Percentiles rank a stretch among this genome's conserved stretches.
Evolutionary conservation across 2,329 filamentous ascomycete species (phyloP).

Genomic region (Tolypocladium inflatum): DNA sequence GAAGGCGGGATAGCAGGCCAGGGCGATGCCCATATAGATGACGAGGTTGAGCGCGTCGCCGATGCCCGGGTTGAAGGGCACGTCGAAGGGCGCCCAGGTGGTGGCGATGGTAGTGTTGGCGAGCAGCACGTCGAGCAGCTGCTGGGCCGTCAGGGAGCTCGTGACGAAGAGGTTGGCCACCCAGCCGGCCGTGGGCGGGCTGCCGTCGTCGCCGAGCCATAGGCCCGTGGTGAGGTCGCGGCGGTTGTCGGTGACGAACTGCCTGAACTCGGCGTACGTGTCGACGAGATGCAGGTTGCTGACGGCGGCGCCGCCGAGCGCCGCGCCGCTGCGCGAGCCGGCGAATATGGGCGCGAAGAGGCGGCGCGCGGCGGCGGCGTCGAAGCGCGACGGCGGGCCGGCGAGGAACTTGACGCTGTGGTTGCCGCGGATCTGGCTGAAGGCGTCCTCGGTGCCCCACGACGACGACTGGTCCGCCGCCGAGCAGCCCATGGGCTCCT

Average conservation of each 20-base stretch:
- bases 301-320: constrained; percentile 9
- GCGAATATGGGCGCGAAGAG: constrained; percentile 33
- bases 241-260: constrained; percentile 53
- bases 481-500: constrained; percentile 41
- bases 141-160: constrained; percentile 53
- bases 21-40: constrained; percentile 71
- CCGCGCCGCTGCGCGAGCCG: constrained; percentile 10
- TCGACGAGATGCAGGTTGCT: constrained; percentile 44
- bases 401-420: constrained; percentile 16
- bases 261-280: constrained; percentile 58
- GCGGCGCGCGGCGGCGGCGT: constrained; percentile 13
- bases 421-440: constrained; percentile 23
- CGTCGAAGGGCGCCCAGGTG: constrained; percentile 65
- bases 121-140: constrained; percentile 56
- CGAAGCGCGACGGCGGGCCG: constrained; percentile 28
- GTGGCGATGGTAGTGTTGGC: constrained; percentile 61
- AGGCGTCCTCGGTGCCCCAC: constrained; percentile 23
- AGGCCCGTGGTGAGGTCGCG: constrained; percentile 64
- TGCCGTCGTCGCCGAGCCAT: constrained; percentile 57
- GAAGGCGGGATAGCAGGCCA: constrained; percentile 73
- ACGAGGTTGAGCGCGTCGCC: constrained; percentile 71
- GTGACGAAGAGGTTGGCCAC: constrained; percentile 51
- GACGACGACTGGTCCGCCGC: constrained; percentile 37
- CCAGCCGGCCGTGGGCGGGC: constrained; percentile 61
- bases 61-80: constrained; percentile 57